Evolutionary conservation across 129 eudicot species (phyloP), one percentile per base, ranked within the genome.

Genomic region (Tagetes patula): DNA sequence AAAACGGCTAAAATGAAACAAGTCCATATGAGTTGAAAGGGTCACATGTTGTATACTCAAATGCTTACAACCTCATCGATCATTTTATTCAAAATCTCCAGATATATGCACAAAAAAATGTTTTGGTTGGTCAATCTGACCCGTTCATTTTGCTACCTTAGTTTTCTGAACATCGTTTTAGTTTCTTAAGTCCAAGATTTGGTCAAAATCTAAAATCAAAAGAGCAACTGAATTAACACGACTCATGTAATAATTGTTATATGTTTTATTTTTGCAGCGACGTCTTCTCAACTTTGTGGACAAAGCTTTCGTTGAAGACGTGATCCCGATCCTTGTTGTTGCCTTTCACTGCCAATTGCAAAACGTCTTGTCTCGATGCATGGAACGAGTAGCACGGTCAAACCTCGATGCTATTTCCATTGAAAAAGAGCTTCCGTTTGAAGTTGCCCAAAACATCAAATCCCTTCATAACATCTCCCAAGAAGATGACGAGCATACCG

Each of bases 401-500:
- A 79, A 88, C 61, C 80, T 91, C 31, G 97, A 91, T 50, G 31
- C 62, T 42, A 50, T 80, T 34, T 77, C 84, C 49, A 71, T 91
- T 20, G 91, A 91, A 70, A 91, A 88, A 78, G 90, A 84, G 69
- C 89, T 88, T 32, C 96, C 97, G 2, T 68, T 14, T 39, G 91
- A 85, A 62, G 71, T 84, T 34, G 53, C 77, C 8, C 54, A 65
- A 20, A 84, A 43, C 1, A 34, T 88, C 20, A 83, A 83, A 75
- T 80, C 72, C 9, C 67, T 83, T 34, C 88, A 82, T n/a, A 20
- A 41, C 52, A 75, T 76, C 62, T 60, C 76, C 71, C 77, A 47
- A 67, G 85, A 73, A 6, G 65, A 72, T 14, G 71, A 63, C n/a
- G 62, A 68, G 12, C 53, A 62, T 6, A n/a, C 77, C 2, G 79